A percentile compares a stretch with the other conserved stretches of the same genome.
These are phyloP conservation scores for Castanea crenata DNA, from an alignment of 306 rosid species.

Conservation along the genomic window DNA sequence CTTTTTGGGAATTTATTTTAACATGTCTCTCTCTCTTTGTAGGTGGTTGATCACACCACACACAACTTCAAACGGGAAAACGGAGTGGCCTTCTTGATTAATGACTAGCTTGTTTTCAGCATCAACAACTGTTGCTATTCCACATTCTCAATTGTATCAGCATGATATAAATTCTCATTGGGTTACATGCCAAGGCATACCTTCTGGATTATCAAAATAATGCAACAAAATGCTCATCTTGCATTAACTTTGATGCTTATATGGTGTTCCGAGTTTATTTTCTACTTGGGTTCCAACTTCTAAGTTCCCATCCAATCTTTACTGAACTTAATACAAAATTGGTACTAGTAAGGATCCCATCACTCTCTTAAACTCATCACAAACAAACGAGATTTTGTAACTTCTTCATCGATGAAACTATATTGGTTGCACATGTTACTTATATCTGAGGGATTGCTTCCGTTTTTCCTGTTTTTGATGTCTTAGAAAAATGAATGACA, in stretches of 20 bases:
- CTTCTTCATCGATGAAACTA: no score
- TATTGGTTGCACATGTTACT: no score
- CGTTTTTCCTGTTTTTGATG: no score
- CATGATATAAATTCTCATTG: neutral
- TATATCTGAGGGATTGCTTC: no score
- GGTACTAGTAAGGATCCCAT: no score
- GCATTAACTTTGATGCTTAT: neutral
- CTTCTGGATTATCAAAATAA: neutral
- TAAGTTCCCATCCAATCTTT: no score
- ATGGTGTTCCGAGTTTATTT: neutral
- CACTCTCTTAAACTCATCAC: no score
- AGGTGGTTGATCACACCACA: constrained; percentile 70
- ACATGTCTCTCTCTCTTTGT: neutral
- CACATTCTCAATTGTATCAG: neutral
- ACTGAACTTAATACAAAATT: no score
- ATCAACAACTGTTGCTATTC: neutral
- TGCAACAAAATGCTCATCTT: neutral
- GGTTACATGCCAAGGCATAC: neutral
- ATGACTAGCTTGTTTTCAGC: constrained; percentile 36
- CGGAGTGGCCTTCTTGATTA: constrained; percentile 50
- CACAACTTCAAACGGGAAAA: constrained; percentile 47
- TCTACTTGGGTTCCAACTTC: neutral
- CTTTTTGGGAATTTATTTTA: neutral
- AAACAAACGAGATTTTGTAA: no score
- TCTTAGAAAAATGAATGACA: no score